phyloP scores from a whole-genome alignment of 371 early-diverging fungal species.

The Mucor lusitanicus region DNA sequence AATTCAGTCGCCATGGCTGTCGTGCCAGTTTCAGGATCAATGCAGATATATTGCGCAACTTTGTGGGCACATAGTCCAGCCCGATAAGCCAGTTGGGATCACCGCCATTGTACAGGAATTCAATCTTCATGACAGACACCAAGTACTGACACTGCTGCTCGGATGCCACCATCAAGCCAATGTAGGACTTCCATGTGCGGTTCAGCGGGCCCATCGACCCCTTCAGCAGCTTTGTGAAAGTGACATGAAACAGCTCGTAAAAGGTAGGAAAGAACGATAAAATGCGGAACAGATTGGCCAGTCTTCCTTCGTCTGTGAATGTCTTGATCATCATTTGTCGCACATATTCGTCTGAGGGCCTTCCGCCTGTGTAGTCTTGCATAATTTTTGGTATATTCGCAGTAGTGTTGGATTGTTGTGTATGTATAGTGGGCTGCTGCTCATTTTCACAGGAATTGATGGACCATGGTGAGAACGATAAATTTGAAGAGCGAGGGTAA shows the following conservation, averaged over 20 bases:
- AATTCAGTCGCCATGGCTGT: conserved; percentile 63
- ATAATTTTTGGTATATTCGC: conserved; percentile 2
- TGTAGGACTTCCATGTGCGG: conserved; percentile 60
- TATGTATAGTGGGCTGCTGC: neutral
- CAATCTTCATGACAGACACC: conserved; percentile 53
- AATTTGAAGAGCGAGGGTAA: conserved; percentile 44
- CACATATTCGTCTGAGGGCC: conserved; percentile 50
- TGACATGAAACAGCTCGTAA: conserved; percentile 55
- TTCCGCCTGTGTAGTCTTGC: conserved; percentile 36
- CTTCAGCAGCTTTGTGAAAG: conserved; percentile 45
- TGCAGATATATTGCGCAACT: conserved; percentile 54
- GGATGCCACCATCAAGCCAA: conserved; percentile 68
- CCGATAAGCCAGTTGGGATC: conserved; percentile 66
- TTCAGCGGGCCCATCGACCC: conserved; percentile 57
- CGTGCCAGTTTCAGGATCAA: conserved; percentile 56
- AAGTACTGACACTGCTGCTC: conserved; percentile 65
- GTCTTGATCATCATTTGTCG: conserved; percentile 58
- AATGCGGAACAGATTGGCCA: conserved; percentile 58
- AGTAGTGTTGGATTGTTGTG: neutral
- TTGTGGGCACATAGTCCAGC: conserved; percentile 51
- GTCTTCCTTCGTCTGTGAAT: conserved; percentile 57
- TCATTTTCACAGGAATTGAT: conserved; percentile 11
- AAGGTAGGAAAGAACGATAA: conserved; percentile 68
- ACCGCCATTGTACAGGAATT: conserved; percentile 63
- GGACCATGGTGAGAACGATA: conserved; percentile 56